Evolutionary conservation across 139 green algal genomes (phyloP).

Genomic region (Dunaliella primolecta): DNA sequence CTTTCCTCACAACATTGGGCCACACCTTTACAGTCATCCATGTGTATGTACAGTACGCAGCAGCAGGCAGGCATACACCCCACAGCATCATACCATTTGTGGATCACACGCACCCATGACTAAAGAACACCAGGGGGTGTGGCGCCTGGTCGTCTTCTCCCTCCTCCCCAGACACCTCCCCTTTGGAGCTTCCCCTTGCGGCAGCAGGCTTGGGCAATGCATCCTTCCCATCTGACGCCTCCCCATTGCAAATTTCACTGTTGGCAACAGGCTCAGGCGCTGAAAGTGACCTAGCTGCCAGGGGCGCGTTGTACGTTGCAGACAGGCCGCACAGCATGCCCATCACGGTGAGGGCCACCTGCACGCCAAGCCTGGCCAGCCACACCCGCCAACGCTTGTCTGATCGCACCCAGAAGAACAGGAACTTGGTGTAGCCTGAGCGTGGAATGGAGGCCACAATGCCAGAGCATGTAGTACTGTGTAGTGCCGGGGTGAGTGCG

Average conservation of each 20-base stretch:
- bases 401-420: constrained; percentile 3
- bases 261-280: not conserved
- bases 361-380: not conserved
- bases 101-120: constrained; percentile 27
- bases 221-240: no score
- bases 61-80: no score
- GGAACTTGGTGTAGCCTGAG: constrained; percentile 4
- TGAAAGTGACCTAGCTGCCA: not conserved
- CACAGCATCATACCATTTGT: no score
- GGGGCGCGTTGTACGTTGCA: not conserved
- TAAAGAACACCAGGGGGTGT: constrained; percentile 27
- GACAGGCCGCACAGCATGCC: not conserved
- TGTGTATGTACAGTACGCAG: no score
- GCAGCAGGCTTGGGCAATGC: no score
- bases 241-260: no score
- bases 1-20: not conserved
- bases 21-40: not conserved
- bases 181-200: no score
- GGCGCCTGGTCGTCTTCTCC: no score
- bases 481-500: no score
- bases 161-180: no score
- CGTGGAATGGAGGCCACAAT: not conserved
- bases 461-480: not conserved
- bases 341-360: not conserved
- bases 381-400: not conserved